Evolutionary conservation across 169 alveolate genomes (phyloP), one percentile per base, ranked within the genome.

Genomic region (Cystoisospora suis): DNA sequence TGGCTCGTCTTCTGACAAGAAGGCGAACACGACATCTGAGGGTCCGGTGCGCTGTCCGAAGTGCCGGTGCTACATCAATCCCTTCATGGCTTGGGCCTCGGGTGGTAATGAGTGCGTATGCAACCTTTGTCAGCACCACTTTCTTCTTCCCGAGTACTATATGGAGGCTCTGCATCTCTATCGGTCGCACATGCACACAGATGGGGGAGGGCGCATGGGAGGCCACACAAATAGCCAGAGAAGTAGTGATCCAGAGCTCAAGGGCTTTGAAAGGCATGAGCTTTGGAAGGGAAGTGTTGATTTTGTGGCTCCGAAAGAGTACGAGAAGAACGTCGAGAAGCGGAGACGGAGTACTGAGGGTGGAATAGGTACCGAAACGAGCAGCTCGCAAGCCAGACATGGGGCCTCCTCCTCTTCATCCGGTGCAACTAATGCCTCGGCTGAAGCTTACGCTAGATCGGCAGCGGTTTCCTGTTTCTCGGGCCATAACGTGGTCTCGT

Each of bases 31-130:
- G 12, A 15, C 65, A 12, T 72, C 83, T 4, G 89, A 59, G 49
- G 93, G 93, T 1, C 94, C 94, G 34, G 93, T 93, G 46, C 90
- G 95, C 42, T 93, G 95, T 87, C 83, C 90, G 34, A 77, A 87
- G 77, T 93, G 95, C 77, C 87, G 93, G 89, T 93, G 93, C 23
- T 93, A 93, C 88, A 89, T 92, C 46, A 91, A 92, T 32, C 94
- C 95, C 40, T 93, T 93, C 77, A 93, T 93, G 90, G 59, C 94
- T 44, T 90, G 93, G 80, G 92, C 95, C 47, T 77, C 87, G 46
- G 89, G 85, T 29, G 94, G 95, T 81, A 91, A 85, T 49, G 94
- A 93, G 46, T 93, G 95, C 85, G 77, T 91, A 44, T 93, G 95
- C 85, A 93, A 91, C 89, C 90, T 93, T 85, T 93, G 95, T 70